Evolutionary conservation across 1,284 basidiomycete species (phyloP).

Genomic region (Sporisorium exsertum): DNA sequence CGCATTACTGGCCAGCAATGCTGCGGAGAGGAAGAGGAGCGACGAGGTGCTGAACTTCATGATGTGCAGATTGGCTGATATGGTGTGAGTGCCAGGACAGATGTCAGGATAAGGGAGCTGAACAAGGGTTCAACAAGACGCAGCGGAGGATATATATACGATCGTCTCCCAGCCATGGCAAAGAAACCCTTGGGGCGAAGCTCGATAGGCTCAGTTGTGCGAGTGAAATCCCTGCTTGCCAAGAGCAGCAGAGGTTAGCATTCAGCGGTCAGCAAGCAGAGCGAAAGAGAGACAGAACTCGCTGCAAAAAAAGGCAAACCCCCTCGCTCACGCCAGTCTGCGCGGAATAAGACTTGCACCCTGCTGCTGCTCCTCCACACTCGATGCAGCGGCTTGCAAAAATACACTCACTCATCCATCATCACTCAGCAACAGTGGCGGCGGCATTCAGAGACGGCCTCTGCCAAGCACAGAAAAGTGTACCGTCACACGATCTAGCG

Average conservation of each 20-base stretch:
- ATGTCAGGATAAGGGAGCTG: background rate
- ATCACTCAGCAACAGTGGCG: background rate
- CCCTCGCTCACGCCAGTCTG: background rate
- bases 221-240: background rate
- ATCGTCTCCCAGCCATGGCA: background rate
- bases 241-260: background rate
- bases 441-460: background rate
- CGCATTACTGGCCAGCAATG: conserved; percentile 12
- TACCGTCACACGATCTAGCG: background rate
- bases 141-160: background rate
- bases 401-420: background rate
- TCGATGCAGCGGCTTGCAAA: background rate
- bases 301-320: background rate
- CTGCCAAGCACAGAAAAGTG: background rate
- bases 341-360: background rate
- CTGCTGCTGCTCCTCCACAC: conserved; percentile 1
- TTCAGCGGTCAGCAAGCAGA: background rate
- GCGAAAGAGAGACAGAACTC: background rate
- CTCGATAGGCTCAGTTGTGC: background rate
- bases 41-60: conserved; percentile 41
- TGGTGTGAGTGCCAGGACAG: background rate
- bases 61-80: background rate
- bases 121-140: background rate
- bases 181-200: background rate
- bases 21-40: conserved; percentile 30